phyloP scores from a whole-genome alignment of 2,329 filamentous ascomycete genomes.

The Fusarium mundagurra region DNA sequence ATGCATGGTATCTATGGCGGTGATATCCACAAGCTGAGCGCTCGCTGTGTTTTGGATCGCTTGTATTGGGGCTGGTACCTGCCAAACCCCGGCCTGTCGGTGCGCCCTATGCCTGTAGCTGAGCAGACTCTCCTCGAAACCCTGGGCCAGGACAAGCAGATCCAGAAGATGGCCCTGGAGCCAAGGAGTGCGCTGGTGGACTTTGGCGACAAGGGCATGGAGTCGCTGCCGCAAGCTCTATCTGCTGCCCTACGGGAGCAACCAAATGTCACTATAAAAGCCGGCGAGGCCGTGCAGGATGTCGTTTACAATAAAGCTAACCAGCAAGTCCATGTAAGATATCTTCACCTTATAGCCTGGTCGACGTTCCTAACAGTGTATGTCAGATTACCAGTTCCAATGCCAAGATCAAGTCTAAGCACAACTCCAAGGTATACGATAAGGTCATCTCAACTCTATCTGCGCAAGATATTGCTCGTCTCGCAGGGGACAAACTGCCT shows the following conservation, averaged over 20 bases:
- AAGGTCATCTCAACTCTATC: conserved; percentile 74
- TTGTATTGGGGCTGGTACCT: conserved; percentile 47
- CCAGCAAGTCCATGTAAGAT: conserved; percentile 55
- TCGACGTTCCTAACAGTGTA: not conserved
- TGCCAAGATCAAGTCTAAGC: not conserved
- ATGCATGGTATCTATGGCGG: conserved; percentile 94
- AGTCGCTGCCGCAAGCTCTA: conserved; percentile 66
- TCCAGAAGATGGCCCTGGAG: conserved; percentile 45
- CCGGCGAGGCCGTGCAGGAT: conserved; percentile 57
- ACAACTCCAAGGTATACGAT: conserved; percentile 51
- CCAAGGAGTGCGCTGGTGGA: conserved; percentile 48
- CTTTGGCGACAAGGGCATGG: conserved; percentile 66
- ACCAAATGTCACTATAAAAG: conserved; percentile 69
- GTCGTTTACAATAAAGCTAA: conserved; percentile 53
- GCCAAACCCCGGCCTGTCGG: conserved; percentile 46
- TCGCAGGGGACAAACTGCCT: conserved; percentile 54
- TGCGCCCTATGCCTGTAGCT: conserved; percentile 52
- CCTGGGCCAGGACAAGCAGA: conserved; percentile 43
- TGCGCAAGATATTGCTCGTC: conserved; percentile 54
- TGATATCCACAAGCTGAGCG: conserved; percentile 83
- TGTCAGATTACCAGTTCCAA: conserved; percentile 30
- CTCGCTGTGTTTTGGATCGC: conserved; percentile 62
- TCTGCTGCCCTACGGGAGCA: conserved; percentile 59
- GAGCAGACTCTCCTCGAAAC: conserved; percentile 45
- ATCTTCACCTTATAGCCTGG: not conserved